Evolutionary conservation across 176 grass and related monocot species (phyloP).

Genomic region (Oropetium thomaeum): DNA sequence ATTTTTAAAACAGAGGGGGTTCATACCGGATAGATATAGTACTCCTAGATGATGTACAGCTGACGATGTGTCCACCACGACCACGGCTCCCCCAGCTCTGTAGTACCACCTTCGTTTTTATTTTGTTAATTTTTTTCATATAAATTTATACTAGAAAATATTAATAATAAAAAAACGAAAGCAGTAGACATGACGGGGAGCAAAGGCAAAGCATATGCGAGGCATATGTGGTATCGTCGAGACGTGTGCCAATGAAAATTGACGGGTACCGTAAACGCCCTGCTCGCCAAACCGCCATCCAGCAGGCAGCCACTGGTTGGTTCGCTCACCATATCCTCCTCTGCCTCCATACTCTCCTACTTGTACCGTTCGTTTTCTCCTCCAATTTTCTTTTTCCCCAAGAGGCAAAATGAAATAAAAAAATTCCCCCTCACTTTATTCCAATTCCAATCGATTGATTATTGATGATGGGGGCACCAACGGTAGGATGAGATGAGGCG

Average conservation of each 20-base stretch:
- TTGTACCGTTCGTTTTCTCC: not conserved
- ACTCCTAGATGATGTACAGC: no score
- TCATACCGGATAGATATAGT: no score
- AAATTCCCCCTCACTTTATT: constrained; percentile 37
- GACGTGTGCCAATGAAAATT: constrained; percentile 57
- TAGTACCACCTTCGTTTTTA: no score
- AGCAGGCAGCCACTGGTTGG: constrained; percentile 18
- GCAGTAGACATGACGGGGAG: not conserved
- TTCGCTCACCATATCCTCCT: not conserved
- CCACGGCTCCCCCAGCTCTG: no score
- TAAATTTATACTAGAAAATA: not conserved
- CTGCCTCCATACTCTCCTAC: not conserved
- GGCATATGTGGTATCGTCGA: not conserved
- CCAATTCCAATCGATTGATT: constrained; percentile 39
- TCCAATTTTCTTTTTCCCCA: not conserved
- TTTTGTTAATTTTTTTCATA: not conserved
- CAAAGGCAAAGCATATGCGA: constrained; percentile 7
- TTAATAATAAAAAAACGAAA: no score
- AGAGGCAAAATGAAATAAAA: not conserved
- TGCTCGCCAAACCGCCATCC: not conserved
- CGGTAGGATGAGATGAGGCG: not conserved
- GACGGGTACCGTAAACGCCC: not conserved
- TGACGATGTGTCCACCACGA: no score
- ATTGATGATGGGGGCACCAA: not conserved
- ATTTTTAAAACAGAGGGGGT: no score